These are phyloP conservation scores for Kernera saxatilis DNA, from an alignment of 345 rosid genomes.

Conservation along the genomic window DNA sequence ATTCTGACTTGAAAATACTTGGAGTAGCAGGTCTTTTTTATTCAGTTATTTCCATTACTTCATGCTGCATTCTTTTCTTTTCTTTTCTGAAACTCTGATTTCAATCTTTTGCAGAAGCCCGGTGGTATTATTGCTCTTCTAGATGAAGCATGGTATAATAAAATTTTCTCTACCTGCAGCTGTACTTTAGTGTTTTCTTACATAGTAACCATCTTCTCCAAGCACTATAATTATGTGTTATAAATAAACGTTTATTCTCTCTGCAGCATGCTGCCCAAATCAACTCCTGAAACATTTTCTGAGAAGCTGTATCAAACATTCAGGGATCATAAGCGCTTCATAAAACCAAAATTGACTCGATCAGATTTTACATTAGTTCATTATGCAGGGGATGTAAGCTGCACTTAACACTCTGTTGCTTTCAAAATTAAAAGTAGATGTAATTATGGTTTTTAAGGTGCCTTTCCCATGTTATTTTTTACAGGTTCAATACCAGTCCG, in stretches of 20 bases:
- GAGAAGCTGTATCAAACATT: slow-evolving; percentile 84
- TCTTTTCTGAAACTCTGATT: neutral
- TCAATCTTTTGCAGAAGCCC: slow-evolving; percentile 65
- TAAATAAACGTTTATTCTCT: neutral
- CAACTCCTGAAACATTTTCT: slow-evolving; percentile 83
- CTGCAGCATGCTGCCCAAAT: slow-evolving; percentile 86
- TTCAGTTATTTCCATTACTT: neutral
- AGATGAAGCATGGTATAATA: slow-evolving; percentile 85
- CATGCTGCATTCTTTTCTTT: neutral
- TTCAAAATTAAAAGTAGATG: neutral
- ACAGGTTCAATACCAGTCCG: slow-evolving; percentile 91
- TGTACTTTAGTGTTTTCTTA: slow-evolving; percentile 6
- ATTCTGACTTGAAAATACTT: slow-evolving; percentile 1
- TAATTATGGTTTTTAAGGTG: neutral
- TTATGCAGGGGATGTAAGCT: slow-evolving; percentile 87
- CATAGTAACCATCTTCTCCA: neutral
- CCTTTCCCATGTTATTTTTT: slow-evolving; percentile 28
- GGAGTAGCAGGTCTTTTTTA: neutral
- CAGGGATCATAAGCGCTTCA: slow-evolving; percentile 68
- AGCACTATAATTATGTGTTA: slow-evolving; percentile 15
- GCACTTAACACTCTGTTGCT: slow-evolving; percentile 8
- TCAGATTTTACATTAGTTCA: slow-evolving; percentile 74
- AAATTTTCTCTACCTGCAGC: slow-evolving; percentile 2
- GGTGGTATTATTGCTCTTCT: slow-evolving; percentile 87
- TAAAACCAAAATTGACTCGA: slow-evolving; percentile 77